Evolutionary conservation across 305 asterid species (phyloP).

Genomic region (Fraxinus dipetala): DNA sequence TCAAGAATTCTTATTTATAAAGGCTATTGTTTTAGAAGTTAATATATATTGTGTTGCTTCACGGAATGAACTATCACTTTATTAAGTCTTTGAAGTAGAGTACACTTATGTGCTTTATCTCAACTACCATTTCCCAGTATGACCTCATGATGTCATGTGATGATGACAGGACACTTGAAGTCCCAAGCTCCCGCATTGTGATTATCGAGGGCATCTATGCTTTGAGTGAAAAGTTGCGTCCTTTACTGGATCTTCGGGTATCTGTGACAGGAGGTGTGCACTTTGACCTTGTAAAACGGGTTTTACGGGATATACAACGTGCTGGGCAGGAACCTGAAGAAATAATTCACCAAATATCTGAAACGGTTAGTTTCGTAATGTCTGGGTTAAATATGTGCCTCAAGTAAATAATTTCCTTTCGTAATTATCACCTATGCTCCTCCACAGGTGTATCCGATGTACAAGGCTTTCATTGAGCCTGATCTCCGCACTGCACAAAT

Average conservation of each 20-base stretch:
- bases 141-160: conserved; percentile 30
- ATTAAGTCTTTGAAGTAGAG: conserved; percentile 10
- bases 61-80: conserved; percentile 7
- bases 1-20: not conserved
- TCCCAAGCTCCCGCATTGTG: conserved; percentile 89
- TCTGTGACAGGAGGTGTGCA: conserved; percentile 99
- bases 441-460: conserved; percentile 97
- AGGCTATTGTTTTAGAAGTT: not conserved
- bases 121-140: not conserved
- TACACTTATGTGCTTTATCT: conserved; percentile 13
- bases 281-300: conserved; percentile 98
- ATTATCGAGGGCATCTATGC: conserved; percentile 97
- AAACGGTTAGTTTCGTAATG: conserved; percentile 63
- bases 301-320: conserved; percentile 94
- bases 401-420: conserved; percentile 4
- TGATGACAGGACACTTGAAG: conserved; percentile 84
- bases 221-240: conserved; percentile 79
- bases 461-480: conserved; percentile 97
- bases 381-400: conserved; percentile 15
- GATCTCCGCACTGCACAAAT: conserved; percentile 95
- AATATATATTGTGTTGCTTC: not conserved
- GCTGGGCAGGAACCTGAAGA: conserved; percentile 98
- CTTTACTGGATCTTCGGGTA: conserved; percentile 84
- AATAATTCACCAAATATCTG: conserved; percentile 98
- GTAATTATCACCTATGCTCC: conserved; percentile 31